Percentiles rank a stretch among this genome's conserved stretches.
These are phyloP conservation scores for Epithemia pelagica DNA, from an alignment of 108 stramenopile species.

Conservation along the genomic window DNA sequence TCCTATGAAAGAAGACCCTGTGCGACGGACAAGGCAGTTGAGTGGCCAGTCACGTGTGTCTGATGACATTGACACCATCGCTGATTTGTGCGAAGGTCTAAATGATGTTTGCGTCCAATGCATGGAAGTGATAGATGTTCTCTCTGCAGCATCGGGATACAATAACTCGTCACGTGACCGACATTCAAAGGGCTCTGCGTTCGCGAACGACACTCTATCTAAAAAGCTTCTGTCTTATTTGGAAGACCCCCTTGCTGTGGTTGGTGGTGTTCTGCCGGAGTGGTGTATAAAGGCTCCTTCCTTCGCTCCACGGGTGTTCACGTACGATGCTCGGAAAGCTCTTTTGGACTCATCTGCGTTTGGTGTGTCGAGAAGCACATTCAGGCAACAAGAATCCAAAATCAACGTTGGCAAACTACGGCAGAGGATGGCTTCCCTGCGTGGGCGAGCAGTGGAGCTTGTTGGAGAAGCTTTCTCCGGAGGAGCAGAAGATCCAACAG, in stretches of 20 bases:
- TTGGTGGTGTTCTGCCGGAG: constrained; percentile 30
- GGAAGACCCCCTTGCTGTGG: constrained; percentile 35
- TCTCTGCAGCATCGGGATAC: constrained; percentile 12
- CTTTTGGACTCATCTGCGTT: constrained; percentile 39
- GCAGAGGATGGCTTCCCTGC: constrained; percentile 38
- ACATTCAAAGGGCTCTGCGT: constrained; percentile 3
- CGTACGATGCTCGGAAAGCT: constrained; percentile 26
- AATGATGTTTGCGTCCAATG: constrained; percentile 33
- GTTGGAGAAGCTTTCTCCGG: constrained; percentile 49
- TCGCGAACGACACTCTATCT: constrained; percentile 27
- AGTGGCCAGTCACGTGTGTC: background rate
- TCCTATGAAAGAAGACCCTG: background rate
- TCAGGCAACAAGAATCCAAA: constrained; percentile 43
- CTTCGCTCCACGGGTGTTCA: constrained; percentile 38
- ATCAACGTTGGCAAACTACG: constrained; percentile 32
- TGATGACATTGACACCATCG: background rate
- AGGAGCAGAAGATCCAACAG: constrained; percentile 50
- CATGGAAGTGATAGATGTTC: constrained; percentile 28
- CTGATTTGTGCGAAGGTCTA: constrained; percentile 24
- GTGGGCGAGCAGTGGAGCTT: constrained; percentile 42
- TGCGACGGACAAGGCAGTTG: background rate
- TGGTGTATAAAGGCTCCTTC: constrained; percentile 36
- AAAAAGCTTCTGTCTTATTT: constrained; percentile 37
- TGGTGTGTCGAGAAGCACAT: constrained; percentile 34
- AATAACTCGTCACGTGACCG: background rate